Evolutionary conservation across 176 grass and related monocot genomes (phyloP), one percentile per base, ranked within the genome.

Genomic region (Paspalum vaginatum): DNA sequence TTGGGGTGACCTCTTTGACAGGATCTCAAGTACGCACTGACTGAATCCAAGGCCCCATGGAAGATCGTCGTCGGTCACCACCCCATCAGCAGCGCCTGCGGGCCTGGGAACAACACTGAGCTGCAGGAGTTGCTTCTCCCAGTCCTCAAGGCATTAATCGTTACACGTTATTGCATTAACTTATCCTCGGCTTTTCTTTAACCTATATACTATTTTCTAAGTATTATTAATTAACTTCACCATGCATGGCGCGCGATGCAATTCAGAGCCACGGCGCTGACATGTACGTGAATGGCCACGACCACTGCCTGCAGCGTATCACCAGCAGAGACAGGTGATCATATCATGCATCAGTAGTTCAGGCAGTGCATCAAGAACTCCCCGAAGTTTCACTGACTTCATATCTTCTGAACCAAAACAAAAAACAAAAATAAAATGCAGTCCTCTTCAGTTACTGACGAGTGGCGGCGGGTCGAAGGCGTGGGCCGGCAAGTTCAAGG

Each of bases 1-100:
- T 2, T 24, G 0, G n/a, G 0, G 8, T 32, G 32, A 11, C 3
- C 1, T 42, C 8, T 15, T 24, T n/a, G 8, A 0, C 77, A 97
- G 85, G 92, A 95, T 22, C 79, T 98, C 79, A 84, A 79, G 6
- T 13, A 16, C 0, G 95, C 90, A 32, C 26, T 93, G 69, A 65
- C 86, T 17, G 37, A 68, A 83, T 95, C 95, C 7, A 85, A 69
- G 2, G 95, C 92, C 16, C 6, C 80, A 13, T 95, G 95, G 92
- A 98, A 95, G 83, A 91, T 98, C 62, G 95, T 93, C 37, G 84
- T 98, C 6, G 95, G 95, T 2, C 92, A 95, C 83, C 95, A 98
- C 73, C 86, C 95, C 16, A 85, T 98, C 81, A 91, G 92, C 65
- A 95, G 92, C 43, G 85, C 83, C 38, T 95, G 95, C 61, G 90